Evolutionary conservation across 495 filamentous ascomycete genomes (phyloP), one percentile per base, ranked within the genome.

Genomic region (Chaetomium tenue): DNA sequence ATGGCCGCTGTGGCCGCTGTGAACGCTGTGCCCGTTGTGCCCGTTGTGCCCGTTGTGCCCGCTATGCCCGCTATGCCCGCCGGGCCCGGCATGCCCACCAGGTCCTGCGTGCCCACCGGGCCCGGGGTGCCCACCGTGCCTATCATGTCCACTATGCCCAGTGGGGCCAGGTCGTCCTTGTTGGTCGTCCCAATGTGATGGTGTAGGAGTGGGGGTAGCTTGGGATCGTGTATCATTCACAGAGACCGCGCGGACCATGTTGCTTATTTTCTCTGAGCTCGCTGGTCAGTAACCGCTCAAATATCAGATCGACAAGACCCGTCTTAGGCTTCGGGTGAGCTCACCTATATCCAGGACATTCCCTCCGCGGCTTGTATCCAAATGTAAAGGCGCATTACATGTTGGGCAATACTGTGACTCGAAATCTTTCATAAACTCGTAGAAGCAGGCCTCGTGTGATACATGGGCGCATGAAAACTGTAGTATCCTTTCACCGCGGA

Each of bases 391-490:
- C 63, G 91, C 90, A 82, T 97, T 91, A 76, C 94, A 99, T 65
- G 91, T 89, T 44, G 94, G 94, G 76, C 94, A 99, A 74, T 89
- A 92, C 70, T 99, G 92, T 47, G 91, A 91, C 67, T 99, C 95
- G 65, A 91, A 90, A 74, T 96, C 93, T 65, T 91, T 90, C 68
- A 99, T 94, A 71, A 92, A 97, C 77, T 99, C 95, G 77, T 98
- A 99, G 75, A 99, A 99, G 77, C 94, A 99, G 22, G 95, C 95
- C 74, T 98, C 94, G 72, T 99, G 94, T 18, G 93, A 91, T 40
- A 99, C 95, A 74, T 99, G 94, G 13, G 87, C 83, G 76, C 94
- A 99, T 28, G 94, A 96, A 71, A 99, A 93, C 72, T 98, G 95
- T 60, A 99, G 82, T 58, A 99, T 91, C 63, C 92, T 87, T 77